phyloP scores from a whole-genome alignment of 1,284 basidiomycete genomes.

The Sporisorium exsertum region DNA sequence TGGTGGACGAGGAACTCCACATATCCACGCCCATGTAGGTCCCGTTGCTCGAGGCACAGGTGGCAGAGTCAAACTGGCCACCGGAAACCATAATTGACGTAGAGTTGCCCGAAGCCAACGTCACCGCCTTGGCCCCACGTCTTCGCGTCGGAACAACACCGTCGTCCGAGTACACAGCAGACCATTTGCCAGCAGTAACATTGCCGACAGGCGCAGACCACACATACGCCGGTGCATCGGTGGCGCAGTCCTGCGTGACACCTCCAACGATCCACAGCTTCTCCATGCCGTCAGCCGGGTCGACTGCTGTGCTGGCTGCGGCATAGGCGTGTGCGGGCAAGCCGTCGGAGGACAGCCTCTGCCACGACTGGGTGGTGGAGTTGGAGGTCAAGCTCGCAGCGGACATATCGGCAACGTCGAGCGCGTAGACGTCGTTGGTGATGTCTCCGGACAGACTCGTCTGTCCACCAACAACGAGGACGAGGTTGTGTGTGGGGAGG shows the following conservation, averaged over 20 bases:
- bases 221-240: constrained; percentile 43
- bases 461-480: constrained; percentile 65
- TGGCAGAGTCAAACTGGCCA: constrained; percentile 26
- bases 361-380: constrained; percentile 16
- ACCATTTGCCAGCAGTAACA: constrained; percentile 26
- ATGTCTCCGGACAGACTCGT: constrained; percentile 42
- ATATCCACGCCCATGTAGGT: constrained; percentile 39
- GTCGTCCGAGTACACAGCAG: constrained; percentile 22
- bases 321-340: constrained; percentile 57
- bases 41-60: constrained; percentile 21
- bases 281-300: constrained; percentile 19
- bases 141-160: constrained; percentile 14
- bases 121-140: constrained; percentile 33
- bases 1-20: constrained; percentile 19
- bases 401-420: constrained; percentile 48
- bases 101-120: constrained; percentile 13
- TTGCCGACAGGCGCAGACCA: constrained; percentile 42
- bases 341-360: constrained; percentile 28
- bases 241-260: constrained; percentile 55
- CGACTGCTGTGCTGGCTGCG: constrained; percentile 23
- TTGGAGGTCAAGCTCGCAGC: constrained; percentile 21
- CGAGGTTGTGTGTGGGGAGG: constrained; percentile 31
- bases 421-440: constrained; percentile 56
- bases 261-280: constrained; percentile 63
- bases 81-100: constrained; percentile 37